Evolutionary conservation across 371 early-diverging fungal genomes (phyloP), one percentile per base, ranked within the genome.

Genomic region (Apophysomyces trapeziformis): DNA sequence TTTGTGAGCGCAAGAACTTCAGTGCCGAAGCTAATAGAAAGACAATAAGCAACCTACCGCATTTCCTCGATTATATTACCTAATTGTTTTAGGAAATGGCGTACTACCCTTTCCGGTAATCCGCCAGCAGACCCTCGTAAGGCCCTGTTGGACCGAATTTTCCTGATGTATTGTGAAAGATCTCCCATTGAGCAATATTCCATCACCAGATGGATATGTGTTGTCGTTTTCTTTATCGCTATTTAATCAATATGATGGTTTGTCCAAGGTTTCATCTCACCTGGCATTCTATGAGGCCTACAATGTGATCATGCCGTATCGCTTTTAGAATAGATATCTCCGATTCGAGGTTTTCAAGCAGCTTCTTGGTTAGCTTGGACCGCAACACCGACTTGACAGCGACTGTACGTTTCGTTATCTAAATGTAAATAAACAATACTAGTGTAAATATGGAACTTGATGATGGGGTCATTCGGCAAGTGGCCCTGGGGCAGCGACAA

Each of bases 141-240:
- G 58, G 82, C 58, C 38, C 78, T 70, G 59, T 87, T 72, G 61
- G 86, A 74, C 58, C 88, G 79, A 61, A 81, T 75, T 63, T 85
- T 73, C 67, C 93, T 93, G 71, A 97, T 95, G 76, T 89, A 96
- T 58, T 87, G 82, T 16, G 96, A 92, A 11, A 97, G 83, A 70
- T 97, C 98, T 54, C 98, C 98, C 72, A 95, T 69, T 9, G 92
- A 83, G 73, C 98, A 97, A 68, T 89, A 96, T 70, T 97, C 97
- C 97, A 97, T 97, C 13, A 97, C 85, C 41, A 97, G 84, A 74
- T 94, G 92, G 50, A 97, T 96, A 68, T 96, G 92, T 57, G 86
- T 85, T 44, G 92, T 92, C 2, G 93, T 92, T 87, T 95, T 94
- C 93, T 92, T 65, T 32, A 63, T 38, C 44, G 44, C 54, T 38